Evolutionary conservation across 2,329 filamentous ascomycete species (phyloP).

Genomic region (Beauveria sp.): DNA sequence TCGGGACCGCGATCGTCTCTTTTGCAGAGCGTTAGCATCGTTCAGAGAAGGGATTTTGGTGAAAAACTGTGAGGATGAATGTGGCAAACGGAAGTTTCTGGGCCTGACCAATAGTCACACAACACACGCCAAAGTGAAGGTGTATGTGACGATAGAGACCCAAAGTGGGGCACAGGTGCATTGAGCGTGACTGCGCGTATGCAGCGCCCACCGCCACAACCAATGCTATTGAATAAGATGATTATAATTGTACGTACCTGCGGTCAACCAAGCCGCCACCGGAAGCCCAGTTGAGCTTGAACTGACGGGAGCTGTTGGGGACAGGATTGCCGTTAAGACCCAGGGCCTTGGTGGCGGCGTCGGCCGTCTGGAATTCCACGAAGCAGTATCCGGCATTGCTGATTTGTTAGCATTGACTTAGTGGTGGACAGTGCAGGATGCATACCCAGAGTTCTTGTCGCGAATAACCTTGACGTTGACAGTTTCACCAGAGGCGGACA

Average conservation of each 20-base stretch:
- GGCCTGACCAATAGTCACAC: neutral
- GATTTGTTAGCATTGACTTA: slow-evolving; percentile 15
- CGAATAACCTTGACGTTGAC: slow-evolving; percentile 99
- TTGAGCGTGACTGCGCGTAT: neutral
- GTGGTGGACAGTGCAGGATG: neutral
- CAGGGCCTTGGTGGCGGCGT: slow-evolving; percentile 87
- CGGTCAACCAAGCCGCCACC: slow-evolving; percentile 92
- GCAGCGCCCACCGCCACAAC: neutral
- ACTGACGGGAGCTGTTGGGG: slow-evolving; percentile 87
- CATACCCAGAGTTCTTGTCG: slow-evolving; percentile 94
- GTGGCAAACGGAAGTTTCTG: neutral
- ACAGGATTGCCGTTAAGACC: slow-evolving; percentile 80
- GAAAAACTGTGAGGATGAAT: neutral
- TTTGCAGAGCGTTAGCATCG: slow-evolving; percentile 5
- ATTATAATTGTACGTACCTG: slow-evolving; percentile 48
- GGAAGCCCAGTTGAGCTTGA: slow-evolving; percentile 99
- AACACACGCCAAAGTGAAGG: neutral
- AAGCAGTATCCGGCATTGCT: slow-evolving; percentile 99
- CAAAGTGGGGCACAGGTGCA: slow-evolving; percentile 8
- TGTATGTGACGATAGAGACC: neutral
- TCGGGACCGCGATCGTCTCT: slow-evolving; percentile 95
- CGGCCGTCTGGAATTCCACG: slow-evolving; percentile 79
- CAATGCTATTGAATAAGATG: neutral
- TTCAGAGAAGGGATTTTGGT: neutral
- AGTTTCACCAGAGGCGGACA: slow-evolving; percentile 80